Evolutionary conservation across 2,329 filamentous ascomycete genomes (phyloP).

Genomic region (Drechslerella coelobrocha): DNA sequence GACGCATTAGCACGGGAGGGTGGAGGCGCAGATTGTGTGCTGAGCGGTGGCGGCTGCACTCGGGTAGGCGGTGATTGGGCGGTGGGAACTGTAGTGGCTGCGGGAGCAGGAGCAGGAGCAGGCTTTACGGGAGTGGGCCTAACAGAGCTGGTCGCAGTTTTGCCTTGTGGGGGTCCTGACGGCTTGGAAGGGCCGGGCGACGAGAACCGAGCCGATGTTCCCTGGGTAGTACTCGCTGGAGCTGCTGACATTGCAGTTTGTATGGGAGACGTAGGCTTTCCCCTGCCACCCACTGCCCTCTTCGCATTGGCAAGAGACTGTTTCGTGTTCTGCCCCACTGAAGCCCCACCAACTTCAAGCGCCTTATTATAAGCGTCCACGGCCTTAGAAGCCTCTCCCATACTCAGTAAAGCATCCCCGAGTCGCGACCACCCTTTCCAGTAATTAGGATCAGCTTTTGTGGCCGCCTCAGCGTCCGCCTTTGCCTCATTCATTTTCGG

Average conservation of each 20-base stretch:
- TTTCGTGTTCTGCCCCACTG: constrained; percentile 43
- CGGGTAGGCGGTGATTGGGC: constrained; percentile 5
- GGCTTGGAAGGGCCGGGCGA: neutral
- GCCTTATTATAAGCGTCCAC: constrained; percentile 41
- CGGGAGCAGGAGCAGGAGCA: constrained; percentile 1
- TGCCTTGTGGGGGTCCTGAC: neutral
- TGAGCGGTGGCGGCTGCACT: constrained; percentile 19
- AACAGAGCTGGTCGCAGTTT: neutral
- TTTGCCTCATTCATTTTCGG: constrained; percentile 41
- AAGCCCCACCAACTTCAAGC: constrained; percentile 24
- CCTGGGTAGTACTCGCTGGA: neutral
- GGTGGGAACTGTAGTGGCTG: neutral
- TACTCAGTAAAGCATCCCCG: constrained; percentile 30
- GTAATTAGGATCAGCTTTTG: constrained; percentile 36
- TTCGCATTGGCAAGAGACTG: constrained; percentile 44
- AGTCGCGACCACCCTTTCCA: constrained; percentile 48
- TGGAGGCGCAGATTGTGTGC: constrained; percentile 18
- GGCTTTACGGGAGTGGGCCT: neutral
- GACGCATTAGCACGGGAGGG: constrained; percentile 9
- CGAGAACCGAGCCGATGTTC: neutral
- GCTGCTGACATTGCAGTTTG: neutral
- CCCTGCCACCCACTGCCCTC: constrained; percentile 15
- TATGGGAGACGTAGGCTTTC: constrained; percentile 8
- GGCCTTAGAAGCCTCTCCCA: constrained; percentile 25
- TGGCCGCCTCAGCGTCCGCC: constrained; percentile 38